Base-by-base conservation (phyloP, 2,329 filamentous ascomycete species). In the Neonectria magnoliae region DNA sequence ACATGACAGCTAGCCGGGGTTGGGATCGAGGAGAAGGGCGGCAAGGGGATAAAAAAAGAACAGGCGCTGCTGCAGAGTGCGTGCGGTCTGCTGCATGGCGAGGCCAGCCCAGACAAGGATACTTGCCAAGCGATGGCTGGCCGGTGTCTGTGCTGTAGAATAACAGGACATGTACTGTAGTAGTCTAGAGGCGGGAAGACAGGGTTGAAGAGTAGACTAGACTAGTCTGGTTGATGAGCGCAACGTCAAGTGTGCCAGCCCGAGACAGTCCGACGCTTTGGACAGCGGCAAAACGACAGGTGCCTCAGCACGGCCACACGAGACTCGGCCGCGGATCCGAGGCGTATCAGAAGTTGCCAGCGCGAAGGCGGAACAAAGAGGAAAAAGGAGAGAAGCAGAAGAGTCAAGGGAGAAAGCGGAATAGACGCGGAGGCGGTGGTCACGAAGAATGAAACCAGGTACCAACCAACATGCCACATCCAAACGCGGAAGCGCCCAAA, bases 231-330 rank as follows among this genome's bases (percentile, higher is more conserved):
- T 33, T 33, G 31, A 33, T 33, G 47, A 20, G 27, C 48, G 48
- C 48, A 51, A 51, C 48, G 48, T 51, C 48, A 4, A 36, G 48
- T 33, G 48, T 51, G 48, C 48, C 48, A 51, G 48, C 29, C 48
- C 48, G 38, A 42, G 38, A 42, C 38, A 42, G 38, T 9, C n/a
- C 38, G 48, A 51, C 22, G 8, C 29, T 20, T 33, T 31, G 27
- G 48, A 42, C 31, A 11, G 14, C 27, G 47, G 42, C 56, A 51
- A 59, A 61, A 61, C 58, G 18, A 41, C 18, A 2, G 41, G n/a
- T 61, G 58, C 58, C 22, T 61, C 58, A 61, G 36, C 51, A 61
- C 29, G 27, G 50, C 42, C 29, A 54, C 41, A 36, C 41, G 59
- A 62, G 59, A 56, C 59, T 36, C 14, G 33, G 45, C 59, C 44